Conservation (phyloP, 768 basidiomycete species). For the Suillus fuscotomentosus region DNA sequence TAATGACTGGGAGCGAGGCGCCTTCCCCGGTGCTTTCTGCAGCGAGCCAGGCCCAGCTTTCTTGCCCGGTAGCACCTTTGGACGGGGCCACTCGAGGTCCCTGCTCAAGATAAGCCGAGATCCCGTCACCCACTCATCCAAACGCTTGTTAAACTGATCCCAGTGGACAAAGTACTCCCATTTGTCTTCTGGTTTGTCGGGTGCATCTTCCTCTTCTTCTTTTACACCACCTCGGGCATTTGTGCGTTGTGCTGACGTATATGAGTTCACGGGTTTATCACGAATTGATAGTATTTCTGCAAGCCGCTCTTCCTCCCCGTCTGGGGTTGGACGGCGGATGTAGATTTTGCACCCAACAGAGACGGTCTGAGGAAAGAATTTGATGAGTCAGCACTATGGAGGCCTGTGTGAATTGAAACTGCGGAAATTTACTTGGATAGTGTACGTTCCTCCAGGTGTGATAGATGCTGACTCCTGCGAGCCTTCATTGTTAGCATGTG, state of each 20-base stretch:
- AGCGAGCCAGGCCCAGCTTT: slow-evolving; percentile 40
- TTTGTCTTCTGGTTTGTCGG: slow-evolving; percentile 65
- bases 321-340: slow-evolving; percentile 75
- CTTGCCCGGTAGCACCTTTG: slow-evolving; percentile 63
- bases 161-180: slow-evolving; percentile 98
- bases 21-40: slow-evolving; percentile 63
- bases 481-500: slow-evolving; percentile 31
- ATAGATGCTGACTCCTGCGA: slow-evolving; percentile 57
- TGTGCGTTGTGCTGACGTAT: slow-evolving; percentile 42
- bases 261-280: slow-evolving; percentile 72
- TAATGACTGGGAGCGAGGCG: slow-evolving; percentile 54
- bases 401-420: slow-evolving; percentile 25
- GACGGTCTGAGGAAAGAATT: slow-evolving; percentile 55
- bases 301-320: slow-evolving; percentile 84
- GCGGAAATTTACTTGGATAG: slow-evolving; percentile 54
- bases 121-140: slow-evolving; percentile 96
- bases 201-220: slow-evolving; percentile 50
- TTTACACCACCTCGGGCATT: slow-evolving; percentile 37
- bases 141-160: slow-evolving; percentile 98
- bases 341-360: slow-evolving; percentile 95
- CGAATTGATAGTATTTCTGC: slow-evolving; percentile 96
- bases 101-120: slow-evolving; percentile 79
- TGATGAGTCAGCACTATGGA: slow-evolving; percentile 35
- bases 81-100: slow-evolving; percentile 96
- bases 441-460: slow-evolving; percentile 73